Evolutionary conservation across 2,329 filamentous ascomycete species (phyloP).

Genomic region (Drechslerella dactyloides): DNA sequence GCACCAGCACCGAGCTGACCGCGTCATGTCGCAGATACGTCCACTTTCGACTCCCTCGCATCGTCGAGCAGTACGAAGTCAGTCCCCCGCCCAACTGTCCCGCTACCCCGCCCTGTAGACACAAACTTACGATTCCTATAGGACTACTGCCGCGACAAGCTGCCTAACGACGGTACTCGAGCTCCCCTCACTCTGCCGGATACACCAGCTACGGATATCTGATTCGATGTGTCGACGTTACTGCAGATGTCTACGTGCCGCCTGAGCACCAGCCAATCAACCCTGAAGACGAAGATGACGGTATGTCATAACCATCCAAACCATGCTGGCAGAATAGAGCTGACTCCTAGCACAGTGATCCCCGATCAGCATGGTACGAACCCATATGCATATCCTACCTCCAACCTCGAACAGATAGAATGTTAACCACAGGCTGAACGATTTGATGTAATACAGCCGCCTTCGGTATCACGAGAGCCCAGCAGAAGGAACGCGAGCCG

Average conservation of each 20-base stretch:
- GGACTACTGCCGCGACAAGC: slow-evolving; percentile 73
- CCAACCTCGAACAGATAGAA: too few species aligned
- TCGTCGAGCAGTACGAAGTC: slow-evolving; percentile 50
- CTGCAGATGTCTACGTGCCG: slow-evolving; percentile 75
- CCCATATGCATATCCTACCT: not conserved
- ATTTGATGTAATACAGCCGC: slow-evolving; percentile 63
- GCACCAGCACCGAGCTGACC: not conserved
- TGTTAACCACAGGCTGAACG: not conserved
- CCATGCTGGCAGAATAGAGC: not conserved
- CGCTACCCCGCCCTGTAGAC: not conserved
- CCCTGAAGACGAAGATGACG: slow-evolving; percentile 83
- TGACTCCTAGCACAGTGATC: slow-evolving; percentile 64
- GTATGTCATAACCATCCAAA: slow-evolving; percentile 16
- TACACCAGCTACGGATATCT: not conserved
- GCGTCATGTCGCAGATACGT: slow-evolving; percentile 29
- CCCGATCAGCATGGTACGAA: slow-evolving; percentile 74
- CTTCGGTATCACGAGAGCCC: slow-evolving; percentile 82
- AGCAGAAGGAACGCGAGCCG: slow-evolving; percentile 72
- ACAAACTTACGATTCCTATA: slow-evolving; percentile 7
- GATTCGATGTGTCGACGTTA: not conserved
- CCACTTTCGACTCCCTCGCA: slow-evolving; percentile 48
- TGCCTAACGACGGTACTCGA: slow-evolving; percentile 66
- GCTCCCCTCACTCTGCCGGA: not conserved
- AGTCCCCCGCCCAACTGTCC: not conserved
- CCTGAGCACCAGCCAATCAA: slow-evolving; percentile 80